These are phyloP conservation scores for Chlamydomonas sphaeroides DNA, from an alignment of 139 green algal species.

Conservation along the genomic window DNA sequence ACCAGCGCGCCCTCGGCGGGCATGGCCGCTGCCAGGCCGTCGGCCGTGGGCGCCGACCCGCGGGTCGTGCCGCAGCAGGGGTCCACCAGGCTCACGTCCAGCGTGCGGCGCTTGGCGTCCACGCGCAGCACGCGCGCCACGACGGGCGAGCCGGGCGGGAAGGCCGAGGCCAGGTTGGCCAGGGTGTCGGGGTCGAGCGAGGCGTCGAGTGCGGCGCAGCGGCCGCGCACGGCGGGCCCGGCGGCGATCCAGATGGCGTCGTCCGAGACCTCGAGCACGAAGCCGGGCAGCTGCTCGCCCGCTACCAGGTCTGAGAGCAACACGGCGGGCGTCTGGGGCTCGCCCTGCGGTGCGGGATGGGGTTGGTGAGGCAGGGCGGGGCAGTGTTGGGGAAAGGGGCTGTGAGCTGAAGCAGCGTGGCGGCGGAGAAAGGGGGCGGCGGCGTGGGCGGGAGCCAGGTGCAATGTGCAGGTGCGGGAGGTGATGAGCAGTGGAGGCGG, in stretches of 20 bases:
- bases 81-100: slow-evolving; percentile 23
- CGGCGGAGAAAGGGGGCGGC: too few species aligned
- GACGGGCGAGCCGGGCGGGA: slow-evolving; percentile 56
- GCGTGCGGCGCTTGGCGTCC: slow-evolving; percentile 29
- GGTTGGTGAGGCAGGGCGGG: neutral
- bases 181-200: slow-evolving; percentile 44
- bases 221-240: slow-evolving; percentile 51
- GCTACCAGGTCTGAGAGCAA: slow-evolving; percentile 41
- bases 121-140: slow-evolving; percentile 47
- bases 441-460: too few species aligned
- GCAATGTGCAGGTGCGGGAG: too few species aligned
- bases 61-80: neutral
- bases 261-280: slow-evolving; percentile 55
- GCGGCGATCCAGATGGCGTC: slow-evolving; percentile 66
- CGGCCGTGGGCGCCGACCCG: neutral
- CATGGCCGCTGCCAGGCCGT: neutral
- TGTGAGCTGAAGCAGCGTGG: too few species aligned
- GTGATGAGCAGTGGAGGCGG: too few species aligned
- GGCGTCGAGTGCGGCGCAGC: slow-evolving; percentile 63
- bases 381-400: too few species aligned
- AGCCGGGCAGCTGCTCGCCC: slow-evolving; percentile 46
- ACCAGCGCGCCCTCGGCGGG: slow-evolving; percentile 50
- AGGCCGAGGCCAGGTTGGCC: slow-evolving; percentile 35
- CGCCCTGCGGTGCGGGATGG: slow-evolving; percentile 13
- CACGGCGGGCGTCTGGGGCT: slow-evolving; percentile 19